Evolutionary conservation across 108 stramenopile genomes (phyloP), one percentile per base, ranked within the genome.

Genomic region (Aurantiochytrium sp.): DNA sequence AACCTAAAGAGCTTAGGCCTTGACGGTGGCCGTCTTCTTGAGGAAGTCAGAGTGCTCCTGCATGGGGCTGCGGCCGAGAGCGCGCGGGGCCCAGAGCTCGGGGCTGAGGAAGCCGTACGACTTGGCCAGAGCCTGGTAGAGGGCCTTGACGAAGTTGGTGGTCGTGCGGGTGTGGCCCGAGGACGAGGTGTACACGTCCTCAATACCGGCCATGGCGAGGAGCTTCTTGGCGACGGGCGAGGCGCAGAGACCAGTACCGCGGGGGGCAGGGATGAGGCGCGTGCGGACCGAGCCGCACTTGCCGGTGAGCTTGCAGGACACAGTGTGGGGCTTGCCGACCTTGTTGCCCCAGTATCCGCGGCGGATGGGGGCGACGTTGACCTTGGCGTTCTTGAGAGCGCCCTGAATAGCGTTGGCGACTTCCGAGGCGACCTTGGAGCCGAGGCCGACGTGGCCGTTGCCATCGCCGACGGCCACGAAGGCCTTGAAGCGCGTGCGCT

Each of bases 401-500:
- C 98, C 99, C 68, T 98, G 97, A 90, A 99, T 99, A 86, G 98
- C 98, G 52, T 96, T 99, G 89, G 99, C 98, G 50, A 99, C 99
- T 92, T 99, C 99, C 68, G 95, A 93, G 55, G 97, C 93, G 92
- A 97, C 97, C 97, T 99, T 99, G 85, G 98, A 97, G 59, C 99
- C 99, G 27, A 99, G 96, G 55, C 99, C 99, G 90, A 99, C 96
- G 96, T 99, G 99, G 89, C 99, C 99, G 86, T 91, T 88, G 90
- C 86, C 88, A 87, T 99, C 99, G 48, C 99, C 99, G 37, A 99
- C 95, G 85, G 99, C 99, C 22, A 99, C 98, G 91, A 98, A 99
- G 55, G 98, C 98, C 98, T 99, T 99, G 96, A 99, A 99, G 32
- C 99, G 95, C 55, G 99, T 99, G 86, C 98, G 95, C 95, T 99